Conservation (phyloP, 169 alveolate species). For the Cyclospora cayetanensis region DNA sequence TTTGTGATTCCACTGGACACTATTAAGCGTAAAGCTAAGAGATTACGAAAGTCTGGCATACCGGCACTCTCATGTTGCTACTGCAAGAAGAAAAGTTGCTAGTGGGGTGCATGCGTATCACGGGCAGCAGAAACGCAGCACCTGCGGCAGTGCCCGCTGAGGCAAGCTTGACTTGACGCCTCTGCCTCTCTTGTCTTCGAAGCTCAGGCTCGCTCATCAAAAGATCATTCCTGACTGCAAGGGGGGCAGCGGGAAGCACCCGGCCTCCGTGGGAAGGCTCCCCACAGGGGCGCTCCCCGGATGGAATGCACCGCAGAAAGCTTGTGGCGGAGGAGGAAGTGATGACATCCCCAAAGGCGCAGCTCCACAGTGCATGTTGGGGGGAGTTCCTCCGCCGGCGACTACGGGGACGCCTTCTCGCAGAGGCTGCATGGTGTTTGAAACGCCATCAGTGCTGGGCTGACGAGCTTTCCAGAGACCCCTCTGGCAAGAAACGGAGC, state of each 20-base stretch:
- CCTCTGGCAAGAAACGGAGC: too few relatives aligned
- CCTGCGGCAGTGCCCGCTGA: not conserved
- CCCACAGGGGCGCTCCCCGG: slow-evolving; percentile 18
- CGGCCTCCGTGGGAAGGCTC: not conserved
- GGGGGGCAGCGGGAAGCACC: slow-evolving; percentile 26
- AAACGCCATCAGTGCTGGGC: too few relatives aligned
- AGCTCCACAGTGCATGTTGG: not conserved
- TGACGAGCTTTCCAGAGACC: too few relatives aligned
- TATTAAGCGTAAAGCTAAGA: too few relatives aligned
- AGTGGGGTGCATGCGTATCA: too few relatives aligned
- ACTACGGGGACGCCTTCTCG: not conserved
- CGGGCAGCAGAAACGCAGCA: not conserved
- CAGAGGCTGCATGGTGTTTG: slow-evolving; percentile 2
- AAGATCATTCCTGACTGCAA: not conserved
- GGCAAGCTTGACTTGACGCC: too few relatives aligned
- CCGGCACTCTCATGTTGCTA: too few relatives aligned
- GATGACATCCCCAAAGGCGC: not conserved
- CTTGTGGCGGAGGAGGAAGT: not conserved
- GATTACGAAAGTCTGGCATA: too few relatives aligned
- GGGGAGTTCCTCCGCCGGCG: slow-evolving; percentile 10
- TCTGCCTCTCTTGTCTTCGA: too few relatives aligned
- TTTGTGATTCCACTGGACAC: too few relatives aligned
- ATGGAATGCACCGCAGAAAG: not conserved
- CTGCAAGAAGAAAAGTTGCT: too few relatives aligned
- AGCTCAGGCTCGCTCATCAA: not conserved